phyloP scores from a whole-genome alignment of 2,329 filamentous ascomycete species.

The Phoma sp. region DNA sequence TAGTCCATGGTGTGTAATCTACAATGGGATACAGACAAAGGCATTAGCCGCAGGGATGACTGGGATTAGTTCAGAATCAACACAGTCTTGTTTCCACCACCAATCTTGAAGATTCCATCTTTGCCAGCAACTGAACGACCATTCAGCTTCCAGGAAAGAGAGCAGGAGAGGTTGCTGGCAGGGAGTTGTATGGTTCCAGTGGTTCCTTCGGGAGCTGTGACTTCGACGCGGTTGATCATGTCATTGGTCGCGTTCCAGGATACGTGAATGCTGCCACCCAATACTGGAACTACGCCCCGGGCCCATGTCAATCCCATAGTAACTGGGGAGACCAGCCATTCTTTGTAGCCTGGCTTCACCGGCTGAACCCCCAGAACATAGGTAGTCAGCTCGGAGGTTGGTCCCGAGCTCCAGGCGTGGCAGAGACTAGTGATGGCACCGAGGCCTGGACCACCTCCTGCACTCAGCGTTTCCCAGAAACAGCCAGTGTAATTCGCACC shows the following conservation, averaged over 20 bases:
- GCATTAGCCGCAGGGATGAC: too few species aligned
- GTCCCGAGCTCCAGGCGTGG: conserved; percentile 44
- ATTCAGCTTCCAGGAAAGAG: neutral
- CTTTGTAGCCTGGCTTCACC: conserved; percentile 8
- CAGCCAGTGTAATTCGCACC: conserved; percentile 37
- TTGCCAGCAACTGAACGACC: neutral
- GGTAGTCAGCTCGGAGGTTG: conserved; percentile 41
- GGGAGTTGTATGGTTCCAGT: neutral
- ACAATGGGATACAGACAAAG: too few species aligned
- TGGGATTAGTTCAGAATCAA: too few species aligned
- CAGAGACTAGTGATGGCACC: conserved; percentile 40
- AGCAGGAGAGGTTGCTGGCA: neutral
- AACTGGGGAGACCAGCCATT: conserved; percentile 11
- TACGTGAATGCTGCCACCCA: conserved; percentile 8
- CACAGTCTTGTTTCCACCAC: neutral
- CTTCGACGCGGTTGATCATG: neutral
- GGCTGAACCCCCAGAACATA: conserved; percentile 35
- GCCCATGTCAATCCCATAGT: conserved; percentile 18
- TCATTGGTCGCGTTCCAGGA: conserved; percentile 17
- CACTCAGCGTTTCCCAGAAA: conserved; percentile 41
- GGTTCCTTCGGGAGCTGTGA: neutral
- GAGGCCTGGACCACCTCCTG: conserved; percentile 31
- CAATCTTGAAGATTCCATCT: neutral
- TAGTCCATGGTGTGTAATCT: too few species aligned
- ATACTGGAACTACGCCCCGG: conserved; percentile 9